These are phyloP conservation scores for Mycena belliarum DNA, from an alignment of 768 basidiomycete species.

Conservation along the genomic window DNA sequence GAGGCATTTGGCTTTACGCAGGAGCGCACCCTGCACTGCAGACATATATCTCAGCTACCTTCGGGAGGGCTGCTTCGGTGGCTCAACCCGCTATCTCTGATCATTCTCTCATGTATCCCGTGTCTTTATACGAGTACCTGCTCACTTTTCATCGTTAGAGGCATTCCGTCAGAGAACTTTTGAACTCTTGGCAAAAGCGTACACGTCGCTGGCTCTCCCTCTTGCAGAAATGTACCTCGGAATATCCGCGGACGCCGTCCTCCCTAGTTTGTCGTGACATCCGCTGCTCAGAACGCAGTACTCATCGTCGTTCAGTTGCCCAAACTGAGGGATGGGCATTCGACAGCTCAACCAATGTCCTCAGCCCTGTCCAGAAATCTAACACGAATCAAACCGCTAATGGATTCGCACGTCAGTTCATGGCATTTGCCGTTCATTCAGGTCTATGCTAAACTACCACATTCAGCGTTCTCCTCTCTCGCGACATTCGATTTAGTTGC, in stretches of 20 bases:
- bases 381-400: background rate
- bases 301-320: constrained; percentile 35
- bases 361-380: constrained; percentile 38
- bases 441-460: background rate
- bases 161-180: constrained; percentile 61
- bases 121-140: background rate
- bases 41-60: constrained; percentile 92
- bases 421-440: background rate
- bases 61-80: constrained; percentile 41
- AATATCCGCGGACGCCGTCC: constrained; percentile 38
- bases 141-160: constrained; percentile 36
- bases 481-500: constrained; percentile 30
- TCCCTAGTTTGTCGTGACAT: constrained; percentile 33
- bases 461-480: constrained; percentile 22
- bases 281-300: background rate
- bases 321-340: constrained; percentile 52
- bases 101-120: too few relatives aligned
- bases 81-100: constrained; percentile 38
- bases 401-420: constrained; percentile 12
- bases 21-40: constrained; percentile 67
- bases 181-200: constrained; percentile 59
- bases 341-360: constrained; percentile 44
- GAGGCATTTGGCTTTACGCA: constrained; percentile 37
- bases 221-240: constrained; percentile 63
- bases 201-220: constrained; percentile 56